phyloP scores from a whole-genome alignment of 225 moss, liverwort and hornwort species.

The Polytrichum formosum region DNA sequence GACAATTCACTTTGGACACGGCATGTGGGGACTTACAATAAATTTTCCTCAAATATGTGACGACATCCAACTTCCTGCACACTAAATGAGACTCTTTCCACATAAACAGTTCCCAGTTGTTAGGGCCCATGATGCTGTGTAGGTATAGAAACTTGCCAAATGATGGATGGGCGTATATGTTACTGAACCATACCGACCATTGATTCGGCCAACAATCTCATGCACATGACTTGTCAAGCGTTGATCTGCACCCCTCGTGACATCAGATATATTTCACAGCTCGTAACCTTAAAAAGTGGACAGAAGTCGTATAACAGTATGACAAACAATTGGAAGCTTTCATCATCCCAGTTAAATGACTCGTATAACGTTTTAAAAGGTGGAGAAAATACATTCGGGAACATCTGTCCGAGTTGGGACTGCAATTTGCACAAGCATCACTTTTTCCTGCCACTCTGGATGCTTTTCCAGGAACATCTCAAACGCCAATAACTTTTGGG shows the following conservation, averaged over 20 bases:
- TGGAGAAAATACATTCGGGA: constrained; percentile 54
- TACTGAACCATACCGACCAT: constrained; percentile 83
- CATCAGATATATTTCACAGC: background rate
- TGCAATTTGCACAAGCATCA: constrained; percentile 92
- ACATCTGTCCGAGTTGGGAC: constrained; percentile 94
- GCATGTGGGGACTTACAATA: no score
- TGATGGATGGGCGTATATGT: constrained; percentile 91
- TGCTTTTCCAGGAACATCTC: constrained; percentile 97
- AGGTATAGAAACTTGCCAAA: constrained; percentile 44
- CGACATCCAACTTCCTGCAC: no score
- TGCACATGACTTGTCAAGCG: constrained; percentile 93
- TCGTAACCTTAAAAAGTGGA: background rate
- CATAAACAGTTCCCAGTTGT: no score
- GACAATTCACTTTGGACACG: no score
- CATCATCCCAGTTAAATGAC: no score
- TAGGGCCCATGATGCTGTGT: background rate
- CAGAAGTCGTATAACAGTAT: no score
- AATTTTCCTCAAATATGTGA: no score
- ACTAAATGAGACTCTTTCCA: no score
- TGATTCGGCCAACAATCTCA: constrained; percentile 95
- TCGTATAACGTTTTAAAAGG: no score
- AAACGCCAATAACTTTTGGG: constrained; percentile 90
- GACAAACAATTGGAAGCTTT: no score
- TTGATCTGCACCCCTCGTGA: constrained; percentile 48
- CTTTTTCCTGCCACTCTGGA: constrained; percentile 91